Evolutionary conservation across 495 filamentous ascomycete genomes (phyloP), one percentile per base, ranked within the genome.

Genomic region (Antarctomyces pellizariae): DNA sequence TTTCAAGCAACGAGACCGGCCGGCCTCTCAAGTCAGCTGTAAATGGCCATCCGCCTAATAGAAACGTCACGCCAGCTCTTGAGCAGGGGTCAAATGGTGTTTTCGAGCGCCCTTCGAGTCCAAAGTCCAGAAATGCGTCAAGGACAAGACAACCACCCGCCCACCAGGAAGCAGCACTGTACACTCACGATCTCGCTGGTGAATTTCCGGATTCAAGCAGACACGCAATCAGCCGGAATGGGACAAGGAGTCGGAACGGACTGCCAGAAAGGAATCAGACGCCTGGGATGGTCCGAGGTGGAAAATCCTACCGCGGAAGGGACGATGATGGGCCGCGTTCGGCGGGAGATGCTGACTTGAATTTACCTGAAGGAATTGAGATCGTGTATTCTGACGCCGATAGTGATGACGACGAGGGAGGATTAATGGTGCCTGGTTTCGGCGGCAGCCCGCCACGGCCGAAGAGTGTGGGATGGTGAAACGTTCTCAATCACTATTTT

Each of bases 101-200:
- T 3, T 15, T 27, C 15, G 11, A 7, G n/a, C 18, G 23, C 8
- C 34, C 34, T 1, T 4, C 11, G 16, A 28, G 29, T 5, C 28
- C 34, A 27, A 31, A 36, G 16, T 31, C 34, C 9, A 17, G 34
- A 12, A 31, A 31, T 27, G 16, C 22, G 2, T 31, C 28, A 10
- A 22, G 33, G 11, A 35, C 22, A 14, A 12, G 33, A 22, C 22
- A 18, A 14, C 33, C 2, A 2, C n/a, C n/a, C n/a, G 16, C 14
- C 5, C 7, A 24, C 16, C 18, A 18, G 22, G 23, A 30, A 2
- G 16, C 20, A 10, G 22, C 26, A 13, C 23, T 32, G 11, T 5
- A 13, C 1, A 3, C 20, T 9, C 13, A 18, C 12, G 26, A 25
- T 10, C 9, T 18, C 10, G 16, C 32, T 1, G 5, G 13, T 5